Percentiles rank a stretch among this genome's conserved stretches.
These are phyloP conservation scores for Mediolabrus comicus DNA, from an alignment of 108 stramenopile species.

Conservation along the genomic window DNA sequence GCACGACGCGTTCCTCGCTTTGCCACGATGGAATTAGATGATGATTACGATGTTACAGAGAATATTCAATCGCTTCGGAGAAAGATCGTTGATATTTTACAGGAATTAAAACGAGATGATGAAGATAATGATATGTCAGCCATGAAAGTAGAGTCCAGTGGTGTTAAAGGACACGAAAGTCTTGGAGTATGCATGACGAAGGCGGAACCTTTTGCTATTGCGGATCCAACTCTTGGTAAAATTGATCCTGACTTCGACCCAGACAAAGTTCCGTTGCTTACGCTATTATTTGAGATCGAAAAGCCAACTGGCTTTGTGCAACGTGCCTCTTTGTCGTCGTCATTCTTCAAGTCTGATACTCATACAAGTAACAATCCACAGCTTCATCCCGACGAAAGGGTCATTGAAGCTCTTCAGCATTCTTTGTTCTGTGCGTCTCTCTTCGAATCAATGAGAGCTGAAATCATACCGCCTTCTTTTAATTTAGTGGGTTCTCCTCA, in stretches of 20 bases:
- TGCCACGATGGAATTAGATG: slow-evolving; percentile 76
- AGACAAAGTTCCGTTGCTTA: slow-evolving; percentile 75
- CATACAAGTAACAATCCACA: not conserved
- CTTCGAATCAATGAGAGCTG: slow-evolving; percentile 81
- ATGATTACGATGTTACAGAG: slow-evolving; percentile 48
- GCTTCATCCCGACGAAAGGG: slow-evolving; percentile 54
- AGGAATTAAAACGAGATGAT: slow-evolving; percentile 10
- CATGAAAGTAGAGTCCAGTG: slow-evolving; percentile 15
- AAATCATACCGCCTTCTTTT: slow-evolving; percentile 51
- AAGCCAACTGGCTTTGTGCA: slow-evolving; percentile 77
- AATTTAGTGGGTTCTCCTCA: not conserved
- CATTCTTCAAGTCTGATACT: slow-evolving; percentile 5
- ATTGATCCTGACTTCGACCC: slow-evolving; percentile 82
- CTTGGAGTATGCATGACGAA: slow-evolving; percentile 43
- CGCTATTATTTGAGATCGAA: slow-evolving; percentile 73
- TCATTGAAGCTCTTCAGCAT: slow-evolving; percentile 80
- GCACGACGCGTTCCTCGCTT: slow-evolving; percentile 78
- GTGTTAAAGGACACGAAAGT: not conserved
- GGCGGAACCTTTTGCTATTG: slow-evolving; percentile 79
- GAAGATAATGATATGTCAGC: slow-evolving; percentile 30
- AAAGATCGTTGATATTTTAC: slow-evolving; percentile 4
- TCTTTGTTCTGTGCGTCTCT: slow-evolving; percentile 87
- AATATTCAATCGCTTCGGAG: slow-evolving; percentile 17
- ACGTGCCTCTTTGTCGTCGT: slow-evolving; percentile 65
- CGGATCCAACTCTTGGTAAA: slow-evolving; percentile 78